Percentiles rank a stretch among this genome's conserved stretches.
Evolutionary conservation across 768 basidiomycete genomes (phyloP).

Genomic region (Tulasnella sp.): DNA sequence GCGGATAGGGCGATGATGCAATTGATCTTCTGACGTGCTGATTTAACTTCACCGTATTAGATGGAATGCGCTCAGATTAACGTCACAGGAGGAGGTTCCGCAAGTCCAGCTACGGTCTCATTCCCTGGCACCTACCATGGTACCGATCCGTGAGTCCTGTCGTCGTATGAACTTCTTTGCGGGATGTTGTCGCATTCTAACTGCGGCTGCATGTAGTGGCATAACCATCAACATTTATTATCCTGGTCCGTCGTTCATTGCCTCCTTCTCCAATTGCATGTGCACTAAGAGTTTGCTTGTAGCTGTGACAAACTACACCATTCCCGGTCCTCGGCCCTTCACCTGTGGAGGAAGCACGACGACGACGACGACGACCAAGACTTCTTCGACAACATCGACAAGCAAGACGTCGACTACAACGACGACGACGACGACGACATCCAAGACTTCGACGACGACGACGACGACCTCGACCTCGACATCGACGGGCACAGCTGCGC

Average conservation of each 20-base stretch:
- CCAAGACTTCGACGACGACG: not conserved
- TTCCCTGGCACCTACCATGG: slow-evolving; percentile 32
- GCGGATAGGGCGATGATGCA: slow-evolving; percentile 43
- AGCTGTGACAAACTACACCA: slow-evolving; percentile 24
- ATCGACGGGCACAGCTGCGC: not conserved
- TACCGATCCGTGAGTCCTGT: slow-evolving; percentile 13
- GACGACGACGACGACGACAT: not conserved
- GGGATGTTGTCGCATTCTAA: not conserved
- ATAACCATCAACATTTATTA: slow-evolving; percentile 24
- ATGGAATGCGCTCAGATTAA: slow-evolving; percentile 43
- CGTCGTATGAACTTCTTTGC: not conserved
- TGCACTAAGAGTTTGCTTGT: not conserved
- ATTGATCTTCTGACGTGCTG: slow-evolving; percentile 48
- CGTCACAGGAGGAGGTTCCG: slow-evolving; percentile 39
- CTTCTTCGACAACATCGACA: slow-evolving; percentile 13
- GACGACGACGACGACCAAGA: not conserved
- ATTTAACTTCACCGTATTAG: slow-evolving; percentile 20
- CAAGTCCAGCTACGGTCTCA: slow-evolving; percentile 28
- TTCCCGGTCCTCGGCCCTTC: slow-evolving; percentile 23
- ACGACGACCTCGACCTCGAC: too few relatives aligned
- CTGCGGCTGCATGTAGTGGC: not conserved
- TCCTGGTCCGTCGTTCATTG: not conserved
- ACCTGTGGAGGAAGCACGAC: slow-evolving; percentile 6
- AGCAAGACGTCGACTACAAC: slow-evolving; percentile 8
- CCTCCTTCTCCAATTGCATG: not conserved